Percentiles rank a stretch among this genome's conserved stretches.
phyloP scores from a whole-genome alignment of 2,329 filamentous ascomycete species.

The Phoma sp. region DNA sequence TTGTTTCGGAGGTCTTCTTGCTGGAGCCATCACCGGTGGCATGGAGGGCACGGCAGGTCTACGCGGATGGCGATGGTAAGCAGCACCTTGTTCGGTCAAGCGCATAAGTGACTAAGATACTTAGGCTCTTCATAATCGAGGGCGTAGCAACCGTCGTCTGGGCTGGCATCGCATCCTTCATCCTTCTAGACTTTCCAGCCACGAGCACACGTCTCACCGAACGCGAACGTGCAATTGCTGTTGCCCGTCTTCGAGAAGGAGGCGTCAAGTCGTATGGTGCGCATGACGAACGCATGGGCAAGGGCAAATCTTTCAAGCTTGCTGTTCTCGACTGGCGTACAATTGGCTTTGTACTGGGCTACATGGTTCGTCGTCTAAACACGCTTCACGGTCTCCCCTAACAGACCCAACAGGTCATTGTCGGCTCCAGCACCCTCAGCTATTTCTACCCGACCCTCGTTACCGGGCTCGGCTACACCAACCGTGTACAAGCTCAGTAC shows the following conservation, averaged over 20 bases:
- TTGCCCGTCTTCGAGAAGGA: constrained; percentile 53
- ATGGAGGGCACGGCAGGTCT: constrained; percentile 55
- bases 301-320: constrained; percentile 47
- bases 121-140: constrained; percentile 15
- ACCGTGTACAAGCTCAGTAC: constrained; percentile 55
- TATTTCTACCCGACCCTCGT: constrained; percentile 64
- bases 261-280: constrained; percentile 45
- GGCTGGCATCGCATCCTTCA: constrained; percentile 52
- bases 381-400: neutral
- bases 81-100: rapidly evolving
- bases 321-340: constrained; percentile 55
- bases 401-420: constrained; percentile 41
- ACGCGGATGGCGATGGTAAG: constrained; percentile 59
- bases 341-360: constrained; percentile 57
- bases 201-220: constrained; percentile 52
- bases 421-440: constrained; percentile 57
- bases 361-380: constrained; percentile 49
- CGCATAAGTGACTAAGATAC: neutral
- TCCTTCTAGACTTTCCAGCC: constrained; percentile 58
- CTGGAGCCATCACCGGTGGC: constrained; percentile 56
- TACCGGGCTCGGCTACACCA: constrained; percentile 57
- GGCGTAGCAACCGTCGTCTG: constrained; percentile 52
- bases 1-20: constrained; percentile 60
- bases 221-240: constrained; percentile 52
- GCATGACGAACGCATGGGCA: constrained; percentile 42